Evolutionary conservation across 2,329 filamentous ascomycete species (phyloP), one percentile per base, ranked within the genome.

Genomic region (Fusarium sp.): DNA sequence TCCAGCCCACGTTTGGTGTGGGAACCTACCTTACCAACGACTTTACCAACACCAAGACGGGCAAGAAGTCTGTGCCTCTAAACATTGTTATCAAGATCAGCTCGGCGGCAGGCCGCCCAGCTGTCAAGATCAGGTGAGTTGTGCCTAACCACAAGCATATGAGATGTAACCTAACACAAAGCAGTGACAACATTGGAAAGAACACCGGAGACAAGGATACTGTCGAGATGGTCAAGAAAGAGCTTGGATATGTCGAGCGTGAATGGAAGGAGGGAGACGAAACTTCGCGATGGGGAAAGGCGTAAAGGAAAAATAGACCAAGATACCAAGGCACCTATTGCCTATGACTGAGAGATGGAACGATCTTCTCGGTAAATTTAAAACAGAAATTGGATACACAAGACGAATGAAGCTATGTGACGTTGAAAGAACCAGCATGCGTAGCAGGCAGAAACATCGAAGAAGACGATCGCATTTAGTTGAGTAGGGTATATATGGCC

Each of bases 31-130:
- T 99, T 75, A 99, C 96, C 6, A 98, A 99, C 77, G 96, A 99
- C 80, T 99, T 96, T 78, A 83, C 83, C n/a, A 88, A 92, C 70
- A 83, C 87, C 65, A 89, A 85, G 37, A 92, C 90, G 1, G 90
- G 91, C 41, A 89, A 90, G 73, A 98, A 98, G 81, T 98, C 94
- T 1, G 89, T 90, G 18, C 96, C 96, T 0, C 83, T 99, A 57
- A 99, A 99, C 76, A 99, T 99, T 75, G 96, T 99, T 73, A 98
- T 99, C 82, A 99, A 99, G 83, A 87, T 99, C 65, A 93, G 93
- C 67, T 94, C 93, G 12, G 96, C 94, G 0, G 88, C 85, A 16
- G 94, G 94, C 8, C 88, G 90, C 48, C 88, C 91, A 0, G 94
- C 96, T 4, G 90, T 99, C 77, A 99, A 99, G 84, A 93, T 99